Evolutionary conservation across 768 basidiomycete genomes (phyloP), one percentile per base, ranked within the genome.

Genomic region (Phlegmacium glaucopus): DNA sequence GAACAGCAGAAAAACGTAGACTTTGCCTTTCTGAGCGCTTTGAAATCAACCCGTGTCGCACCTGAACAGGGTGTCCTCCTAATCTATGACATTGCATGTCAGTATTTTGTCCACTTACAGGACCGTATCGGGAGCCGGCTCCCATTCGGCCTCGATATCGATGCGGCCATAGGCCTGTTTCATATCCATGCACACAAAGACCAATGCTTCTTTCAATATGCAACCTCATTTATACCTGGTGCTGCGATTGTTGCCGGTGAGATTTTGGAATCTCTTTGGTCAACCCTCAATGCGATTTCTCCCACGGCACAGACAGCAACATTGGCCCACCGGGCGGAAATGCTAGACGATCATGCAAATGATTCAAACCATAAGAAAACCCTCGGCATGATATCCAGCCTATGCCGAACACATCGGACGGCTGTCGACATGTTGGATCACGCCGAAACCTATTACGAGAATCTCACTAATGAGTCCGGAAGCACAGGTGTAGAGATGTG

Each of bases 101-200:
- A n/a, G n/a, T n/a, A n/a, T n/a, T n/a, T n/a, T n/a, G n/a, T n/a
- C n/a, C n/a, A n/a, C n/a, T n/a, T n/a, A n/a, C n/a, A n/a, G n/a
- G n/a, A n/a, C n/a, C n/a, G n/a, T n/a, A n/a, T n/a, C n/a, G n/a
- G n/a, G n/a, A n/a, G n/a, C n/a, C n/a, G n/a, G n/a, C n/a, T n/a
- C n/a, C n/a, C n/a, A n/a, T n/a, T n/a, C n/a, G 34, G 15, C 0
- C 6, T 63, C 0, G 34, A 50, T 0, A 49, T 66, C 2, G 42
- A 53, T 0, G 41, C 29, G 0, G 60, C 52, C 2, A 64, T 66
- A 7, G 57, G 61, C 0, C 37, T 62, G 4, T 65, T 61, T 45
- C 59, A 66, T 45, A 51, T 66, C 0, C 63, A 65, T 45, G 63
- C 39, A 0, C 61, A 66, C 51, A 49, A 54, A 7, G 46, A 56